phyloP scores from a whole-genome alignment of 192 early-diverging fungal species.

The Coemansia sp. region DNA sequence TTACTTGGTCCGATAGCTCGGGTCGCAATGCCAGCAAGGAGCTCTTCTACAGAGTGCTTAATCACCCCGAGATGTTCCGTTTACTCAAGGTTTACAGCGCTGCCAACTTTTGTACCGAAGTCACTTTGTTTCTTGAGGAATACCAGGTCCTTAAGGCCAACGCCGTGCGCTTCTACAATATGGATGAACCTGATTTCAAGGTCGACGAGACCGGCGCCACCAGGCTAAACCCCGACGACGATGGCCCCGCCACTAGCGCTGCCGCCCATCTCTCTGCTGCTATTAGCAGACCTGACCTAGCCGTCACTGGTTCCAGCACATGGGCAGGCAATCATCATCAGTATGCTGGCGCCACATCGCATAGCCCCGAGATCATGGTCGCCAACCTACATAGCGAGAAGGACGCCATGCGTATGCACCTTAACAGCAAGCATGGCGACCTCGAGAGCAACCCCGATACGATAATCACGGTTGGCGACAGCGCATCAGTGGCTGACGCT shows the following conservation, averaged over 20 bases:
- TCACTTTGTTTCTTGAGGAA: slow-evolving; percentile 55
- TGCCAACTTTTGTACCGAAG: slow-evolving; percentile 52
- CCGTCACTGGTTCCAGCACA: slow-evolving; percentile 10
- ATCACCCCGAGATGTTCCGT: slow-evolving; percentile 52
- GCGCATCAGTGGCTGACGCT: slow-evolving; percentile 15
- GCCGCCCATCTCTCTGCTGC: not conserved
- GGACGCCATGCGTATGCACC: slow-evolving; percentile 39
- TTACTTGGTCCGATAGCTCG: slow-evolving; percentile 45
- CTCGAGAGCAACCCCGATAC: slow-evolving; percentile 52
- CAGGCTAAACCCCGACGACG: not conserved
- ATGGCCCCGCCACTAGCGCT: not conserved
- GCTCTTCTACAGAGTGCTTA: slow-evolving; percentile 52
- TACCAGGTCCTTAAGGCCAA: slow-evolving; percentile 56
- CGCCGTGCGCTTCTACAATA: slow-evolving; percentile 55
- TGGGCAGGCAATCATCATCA: slow-evolving; percentile 10
- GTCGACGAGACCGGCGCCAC: slow-evolving; percentile 18
- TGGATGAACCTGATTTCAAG: slow-evolving; percentile 50
- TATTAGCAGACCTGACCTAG: slow-evolving; percentile 22
- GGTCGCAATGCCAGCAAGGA: slow-evolving; percentile 38
- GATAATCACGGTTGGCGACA: slow-evolving; percentile 28
- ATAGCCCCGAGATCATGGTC: not conserved
- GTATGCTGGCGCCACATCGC: not conserved
- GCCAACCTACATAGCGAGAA: slow-evolving; percentile 17
- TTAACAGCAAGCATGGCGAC: slow-evolving; percentile 31
- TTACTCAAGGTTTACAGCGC: slow-evolving; percentile 50